These are phyloP conservation scores for Yueomyces sp. DNA, from an alignment of 1,139 yeast species.

Conservation along the genomic window DNA sequence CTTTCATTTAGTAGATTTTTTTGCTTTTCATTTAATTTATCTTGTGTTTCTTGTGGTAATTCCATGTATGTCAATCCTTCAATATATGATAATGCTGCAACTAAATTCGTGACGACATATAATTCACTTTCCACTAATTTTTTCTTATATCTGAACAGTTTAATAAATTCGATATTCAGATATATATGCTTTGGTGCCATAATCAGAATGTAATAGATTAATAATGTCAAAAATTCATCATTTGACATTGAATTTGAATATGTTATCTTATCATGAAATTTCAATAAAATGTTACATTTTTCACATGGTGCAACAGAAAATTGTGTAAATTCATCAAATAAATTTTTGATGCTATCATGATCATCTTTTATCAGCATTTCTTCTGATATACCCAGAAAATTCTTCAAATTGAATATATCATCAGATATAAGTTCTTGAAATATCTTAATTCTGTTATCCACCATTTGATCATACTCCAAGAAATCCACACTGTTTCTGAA, in stretches of 20 bases:
- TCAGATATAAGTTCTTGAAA: conserved; percentile 10
- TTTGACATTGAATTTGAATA: conserved; percentile 15
- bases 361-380: conserved; percentile 3
- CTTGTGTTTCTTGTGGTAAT: conserved; percentile 22
- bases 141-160: conserved; percentile 39
- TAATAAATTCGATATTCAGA: conserved; percentile 40
- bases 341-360: conserved; percentile 6
- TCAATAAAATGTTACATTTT: conserved; percentile 14
- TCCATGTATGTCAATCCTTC: conserved; percentile 34
- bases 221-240: conserved; percentile 44
- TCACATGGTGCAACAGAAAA: conserved; percentile 20
- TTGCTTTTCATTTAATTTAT: conserved; percentile 8
- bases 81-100: conserved; percentile 48
- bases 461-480: conserved; percentile 16
- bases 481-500: conserved; percentile 23
- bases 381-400: conserved; percentile 12
- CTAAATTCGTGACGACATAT: conserved; percentile 51
- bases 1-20: conserved; percentile 8
- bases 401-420: conserved; percentile 12
- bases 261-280: conserved; percentile 19
- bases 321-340: conserved; percentile 9
- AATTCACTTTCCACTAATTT: conserved; percentile 38
- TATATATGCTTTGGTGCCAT: conserved; percentile 31
- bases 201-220: conserved; percentile 38
- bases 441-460: conserved; percentile 13